Base-by-base conservation (phyloP, 108 stramenopile species). In the Fistulifera solaris region DNA sequence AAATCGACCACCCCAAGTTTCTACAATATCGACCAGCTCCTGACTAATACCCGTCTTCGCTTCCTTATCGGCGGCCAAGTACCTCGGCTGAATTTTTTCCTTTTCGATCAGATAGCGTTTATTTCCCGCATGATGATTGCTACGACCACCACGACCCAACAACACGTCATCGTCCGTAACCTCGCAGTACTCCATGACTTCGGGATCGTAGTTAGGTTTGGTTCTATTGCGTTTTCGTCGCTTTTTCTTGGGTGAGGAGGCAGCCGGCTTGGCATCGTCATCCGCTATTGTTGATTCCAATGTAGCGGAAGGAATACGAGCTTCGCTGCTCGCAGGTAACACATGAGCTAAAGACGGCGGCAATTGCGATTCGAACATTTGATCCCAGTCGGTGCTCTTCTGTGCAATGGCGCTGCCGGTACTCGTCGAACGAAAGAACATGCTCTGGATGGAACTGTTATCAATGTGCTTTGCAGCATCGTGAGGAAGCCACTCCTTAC, bases 101-200 rank as follows among this genome's bases (percentile, higher is more conserved):
- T 67, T 52, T 27, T 66, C 64, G n/a, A 60, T 56, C 8, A 70
- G 59, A 31, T 73, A 73, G 24, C 49, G 22, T 42, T 73, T 73
- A 51, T 73, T 73, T 13, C 71, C 71, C 23, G 55, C 54, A 51
- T 73, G 71, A 40, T 73, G 54, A 39, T 66, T 74, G 31, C 58
- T 60, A 14, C 55, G 48, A 23, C 75, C 75, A 24, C 75, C 75
- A 25, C 75, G 44, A 22, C 75, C 75, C 25, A 67, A 65, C 8
- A 71, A 54, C 16, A 76, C 62, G 52, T 77, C 76, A 12, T 44
- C 40, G 8, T 68, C 56, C 13, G 14, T 52, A 0, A 52, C 35
- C 7, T 63, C 61, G 10, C 62, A 51, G 40, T 67, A 73, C 21
- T 18, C 35, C 45, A 59, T 73, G 28, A 35, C 50, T 17, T 66